Evolutionary conservation across 768 basidiomycete genomes (phyloP).

Genomic region (Boletus sp.): DNA sequence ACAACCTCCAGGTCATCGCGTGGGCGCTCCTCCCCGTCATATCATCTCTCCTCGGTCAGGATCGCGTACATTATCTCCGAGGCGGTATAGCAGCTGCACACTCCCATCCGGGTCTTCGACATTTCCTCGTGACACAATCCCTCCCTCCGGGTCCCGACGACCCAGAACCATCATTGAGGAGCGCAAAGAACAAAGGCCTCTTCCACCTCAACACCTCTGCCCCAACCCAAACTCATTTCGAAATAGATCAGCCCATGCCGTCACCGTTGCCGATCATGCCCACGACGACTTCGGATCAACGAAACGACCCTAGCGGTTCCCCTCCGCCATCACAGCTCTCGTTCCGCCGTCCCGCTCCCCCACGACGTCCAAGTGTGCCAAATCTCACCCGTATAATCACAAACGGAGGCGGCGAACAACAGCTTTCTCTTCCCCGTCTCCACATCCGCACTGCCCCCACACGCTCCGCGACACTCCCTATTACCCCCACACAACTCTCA

Average conservation of each 20-base stretch:
- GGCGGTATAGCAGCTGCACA: slow-evolving; percentile 68
- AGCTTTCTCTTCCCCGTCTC: slow-evolving; percentile 49
- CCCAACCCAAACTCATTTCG: slow-evolving; percentile 50
- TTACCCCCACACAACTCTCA: slow-evolving; percentile 28
- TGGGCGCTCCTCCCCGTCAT: slow-evolving; percentile 72
- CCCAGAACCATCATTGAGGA: slow-evolving; percentile 22
- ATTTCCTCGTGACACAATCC: slow-evolving; percentile 39
- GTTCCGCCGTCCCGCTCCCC: slow-evolving; percentile 50
- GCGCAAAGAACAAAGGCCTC: slow-evolving; percentile 45
- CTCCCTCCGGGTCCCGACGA: slow-evolving; percentile 12
- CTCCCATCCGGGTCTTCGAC: slow-evolving; percentile 52
- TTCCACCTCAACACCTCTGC: slow-evolving; percentile 66
- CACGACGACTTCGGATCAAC: slow-evolving; percentile 37
- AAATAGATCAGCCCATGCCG: slow-evolving; percentile 51
- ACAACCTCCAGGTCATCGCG: slow-evolving; percentile 52
- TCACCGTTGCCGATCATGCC: slow-evolving; percentile 61
- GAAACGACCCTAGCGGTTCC: slow-evolving; percentile 50
- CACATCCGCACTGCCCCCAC: slow-evolving; percentile 57
- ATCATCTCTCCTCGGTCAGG: slow-evolving; percentile 51
- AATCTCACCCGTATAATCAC: slow-evolving; percentile 63
- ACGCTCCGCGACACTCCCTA: slow-evolving; percentile 59
- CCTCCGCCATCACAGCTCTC: slow-evolving; percentile 63
- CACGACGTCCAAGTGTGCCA: slow-evolving; percentile 59
- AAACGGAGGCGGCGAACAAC: slow-evolving; percentile 43
- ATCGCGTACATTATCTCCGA: slow-evolving; percentile 62